These are phyloP conservation scores for Ceriops tagal DNA, from an alignment of 345 rosid species.

Conservation along the genomic window DNA sequence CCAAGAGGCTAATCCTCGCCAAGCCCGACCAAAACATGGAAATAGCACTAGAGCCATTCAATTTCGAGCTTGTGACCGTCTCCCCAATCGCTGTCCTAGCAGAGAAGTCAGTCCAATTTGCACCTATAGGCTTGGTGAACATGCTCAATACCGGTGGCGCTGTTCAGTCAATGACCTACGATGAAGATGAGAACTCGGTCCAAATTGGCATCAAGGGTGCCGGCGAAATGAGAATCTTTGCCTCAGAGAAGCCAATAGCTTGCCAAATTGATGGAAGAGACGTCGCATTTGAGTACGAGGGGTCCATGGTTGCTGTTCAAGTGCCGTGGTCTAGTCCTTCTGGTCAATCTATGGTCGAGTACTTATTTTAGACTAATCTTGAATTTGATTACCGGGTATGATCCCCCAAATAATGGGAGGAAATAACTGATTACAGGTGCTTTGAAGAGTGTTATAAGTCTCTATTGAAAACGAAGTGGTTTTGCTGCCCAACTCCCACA, in stretches of 20 bases:
- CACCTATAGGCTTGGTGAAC: slow-evolving; percentile 77
- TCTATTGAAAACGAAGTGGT: too few relatives aligned
- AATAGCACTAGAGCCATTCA: slow-evolving; percentile 68
- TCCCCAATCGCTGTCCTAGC: slow-evolving; percentile 50
- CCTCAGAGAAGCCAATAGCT: slow-evolving; percentile 55
- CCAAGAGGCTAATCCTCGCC: slow-evolving; percentile 65
- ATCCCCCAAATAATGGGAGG: too few relatives aligned
- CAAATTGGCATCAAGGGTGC: slow-evolving; percentile 56
- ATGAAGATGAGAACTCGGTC: slow-evolving; percentile 27
- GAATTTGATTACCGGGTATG: too few relatives aligned
- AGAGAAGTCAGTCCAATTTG: slow-evolving; percentile 50
- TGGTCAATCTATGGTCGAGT: slow-evolving; percentile 44
- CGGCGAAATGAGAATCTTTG: slow-evolving; percentile 68
- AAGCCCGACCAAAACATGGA: slow-evolving; percentile 45
- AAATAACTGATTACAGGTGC: too few relatives aligned
- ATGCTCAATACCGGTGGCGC: slow-evolving; percentile 96
- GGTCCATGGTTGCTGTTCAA: slow-evolving; percentile 42
- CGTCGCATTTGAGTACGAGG: slow-evolving; percentile 55
- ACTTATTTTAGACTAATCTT: slow-evolving; percentile 39
- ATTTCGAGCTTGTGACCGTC: slow-evolving; percentile 75
- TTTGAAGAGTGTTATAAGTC: too few relatives aligned
- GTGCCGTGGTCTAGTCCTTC: slow-evolving; percentile 64
- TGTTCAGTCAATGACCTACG: slow-evolving; percentile 43
- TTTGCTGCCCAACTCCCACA: too few relatives aligned
- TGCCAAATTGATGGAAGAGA: slow-evolving; percentile 62